Evolutionary conservation across 2,329 filamentous ascomycete species (phyloP).

Genomic region (Orbilia quercus): DNA sequence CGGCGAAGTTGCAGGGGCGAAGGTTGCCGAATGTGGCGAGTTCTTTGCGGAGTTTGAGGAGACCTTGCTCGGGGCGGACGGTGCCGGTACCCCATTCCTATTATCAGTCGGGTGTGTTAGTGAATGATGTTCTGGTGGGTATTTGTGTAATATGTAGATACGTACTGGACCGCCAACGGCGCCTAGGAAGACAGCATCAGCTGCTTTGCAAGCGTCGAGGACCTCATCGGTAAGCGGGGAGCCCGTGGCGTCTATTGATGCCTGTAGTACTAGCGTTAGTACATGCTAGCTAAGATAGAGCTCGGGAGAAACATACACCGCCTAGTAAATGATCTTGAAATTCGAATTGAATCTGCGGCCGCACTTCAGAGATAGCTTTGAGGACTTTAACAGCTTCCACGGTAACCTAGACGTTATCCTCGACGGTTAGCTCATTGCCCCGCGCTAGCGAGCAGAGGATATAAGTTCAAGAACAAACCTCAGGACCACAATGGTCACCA

Average conservation of each 20-base stretch:
- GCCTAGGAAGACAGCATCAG: conserved; percentile 89
- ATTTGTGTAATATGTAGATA: conserved; percentile 29
- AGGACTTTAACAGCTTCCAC: conserved; percentile 87
- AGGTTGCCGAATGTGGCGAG: conserved; percentile 95
- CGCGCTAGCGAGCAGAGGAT: conserved; percentile 5
- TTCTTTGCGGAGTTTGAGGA: conserved; percentile 90
- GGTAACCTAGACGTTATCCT: conserved; percentile 71
- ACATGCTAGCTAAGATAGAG: conserved; percentile 3
- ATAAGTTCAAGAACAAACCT: conserved; percentile 69
- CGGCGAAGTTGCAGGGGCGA: conserved; percentile 93
- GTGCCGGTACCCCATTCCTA: conserved; percentile 89
- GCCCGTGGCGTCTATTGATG: conserved; percentile 85
- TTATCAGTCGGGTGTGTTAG: conserved; percentile 7
- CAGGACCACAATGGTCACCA: conserved; percentile 82
- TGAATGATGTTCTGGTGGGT: conserved; percentile 1
- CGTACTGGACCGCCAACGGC: conserved; percentile 89
- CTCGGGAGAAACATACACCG: conserved; percentile 74
- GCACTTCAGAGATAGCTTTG: conserved; percentile 78
- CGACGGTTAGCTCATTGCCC: conserved; percentile 35
- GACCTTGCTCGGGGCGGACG: conserved; percentile 90
- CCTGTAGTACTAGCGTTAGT: conserved; percentile 67
- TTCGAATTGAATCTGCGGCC: conserved; percentile 81
- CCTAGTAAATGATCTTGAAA: conserved; percentile 90
- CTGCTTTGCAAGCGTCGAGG: conserved; percentile 81
- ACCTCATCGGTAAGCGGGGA: conserved; percentile 83